Conservation (phyloP, 148 eudicot genomes). For the Camellia japonica region DNA sequence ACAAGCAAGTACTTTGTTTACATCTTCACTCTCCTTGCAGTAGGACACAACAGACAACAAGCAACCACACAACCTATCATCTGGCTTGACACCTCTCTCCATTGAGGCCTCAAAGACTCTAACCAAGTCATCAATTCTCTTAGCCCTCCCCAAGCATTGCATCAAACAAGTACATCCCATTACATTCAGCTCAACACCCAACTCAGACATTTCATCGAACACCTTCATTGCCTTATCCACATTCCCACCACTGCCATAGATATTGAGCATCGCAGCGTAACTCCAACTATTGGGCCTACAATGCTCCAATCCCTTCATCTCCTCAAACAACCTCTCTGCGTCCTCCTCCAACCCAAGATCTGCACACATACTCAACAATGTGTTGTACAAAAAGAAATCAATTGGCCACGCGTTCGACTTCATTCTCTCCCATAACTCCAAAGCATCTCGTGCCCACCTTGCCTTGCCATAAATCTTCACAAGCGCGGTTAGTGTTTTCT, state of each 20-base stretch:
- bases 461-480: constrained; percentile 87
- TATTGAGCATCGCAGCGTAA: constrained; percentile 89
- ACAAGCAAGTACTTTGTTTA: constrained; percentile 16
- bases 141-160: constrained; percentile 72
- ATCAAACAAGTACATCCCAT: constrained; percentile 91
- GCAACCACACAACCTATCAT: constrained; percentile 81
- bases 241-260: constrained; percentile 84
- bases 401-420: constrained; percentile 81
- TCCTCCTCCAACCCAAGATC: constrained; percentile 91
- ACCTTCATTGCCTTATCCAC: constrained; percentile 75
- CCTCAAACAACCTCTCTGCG: constrained; percentile 78
- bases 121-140: constrained; percentile 69
- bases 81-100: constrained; percentile 61
- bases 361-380: constrained; percentile 95
- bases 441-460: constrained; percentile 85
- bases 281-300: constrained; percentile 82
- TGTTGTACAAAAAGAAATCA: constrained; percentile 81
- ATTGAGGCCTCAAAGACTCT: constrained; percentile 55
- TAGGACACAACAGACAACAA: constrained; percentile 70
- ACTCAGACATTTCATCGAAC: constrained; percentile 63
- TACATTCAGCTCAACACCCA: constrained; percentile 57
- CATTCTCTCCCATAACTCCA: constrained; percentile 86
- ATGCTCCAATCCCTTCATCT: constrained; percentile 67
- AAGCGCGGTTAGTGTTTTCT: constrained; percentile 73
- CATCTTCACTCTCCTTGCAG: constrained; percentile 27